phyloP scores from a whole-genome alignment of 257 asterid species.

The Handroanthus guayacan region DNA sequence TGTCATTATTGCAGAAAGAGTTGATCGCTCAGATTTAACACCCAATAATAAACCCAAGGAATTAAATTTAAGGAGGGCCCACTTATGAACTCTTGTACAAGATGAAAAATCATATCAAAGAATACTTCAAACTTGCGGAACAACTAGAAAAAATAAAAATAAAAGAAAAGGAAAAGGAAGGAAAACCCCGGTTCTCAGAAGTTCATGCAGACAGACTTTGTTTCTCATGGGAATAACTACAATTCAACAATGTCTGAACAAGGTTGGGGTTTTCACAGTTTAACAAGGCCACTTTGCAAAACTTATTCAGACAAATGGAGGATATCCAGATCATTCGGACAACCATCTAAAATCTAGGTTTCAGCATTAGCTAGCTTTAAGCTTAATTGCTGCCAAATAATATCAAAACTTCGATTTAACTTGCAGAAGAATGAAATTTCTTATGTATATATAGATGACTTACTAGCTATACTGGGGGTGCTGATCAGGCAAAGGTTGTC shows the following conservation, averaged over 20 bases:
- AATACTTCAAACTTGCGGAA: no score
- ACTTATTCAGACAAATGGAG: neutral
- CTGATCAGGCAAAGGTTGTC: slow-evolving; percentile 24
- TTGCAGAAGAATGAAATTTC: slow-evolving; percentile 31
- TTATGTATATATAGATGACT: slow-evolving; percentile 31
- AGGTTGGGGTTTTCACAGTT: slow-evolving; percentile 6
- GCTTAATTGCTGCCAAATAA: neutral
- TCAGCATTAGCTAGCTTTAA: neutral
- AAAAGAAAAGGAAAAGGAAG: no score
- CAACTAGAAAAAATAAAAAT: no score
- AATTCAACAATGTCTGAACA: no score
- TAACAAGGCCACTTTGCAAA: neutral
- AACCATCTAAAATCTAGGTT: neutral
- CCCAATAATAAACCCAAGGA: neutral
- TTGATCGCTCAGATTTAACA: neutral
- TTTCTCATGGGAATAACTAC: no score
- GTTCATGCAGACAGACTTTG: no score
- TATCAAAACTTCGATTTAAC: slow-evolving; percentile 14
- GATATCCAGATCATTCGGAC: neutral
- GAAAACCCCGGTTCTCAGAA: no score
- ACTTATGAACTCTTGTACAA: no score
- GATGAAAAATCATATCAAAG: no score
- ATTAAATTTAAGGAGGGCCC: neutral
- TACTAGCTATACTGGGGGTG: slow-evolving; percentile 20
- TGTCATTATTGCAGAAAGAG: neutral